These are phyloP conservation scores for Amanita thiersii DNA, from an alignment of 768 basidiomycete genomes.

Conservation along the genomic window DNA sequence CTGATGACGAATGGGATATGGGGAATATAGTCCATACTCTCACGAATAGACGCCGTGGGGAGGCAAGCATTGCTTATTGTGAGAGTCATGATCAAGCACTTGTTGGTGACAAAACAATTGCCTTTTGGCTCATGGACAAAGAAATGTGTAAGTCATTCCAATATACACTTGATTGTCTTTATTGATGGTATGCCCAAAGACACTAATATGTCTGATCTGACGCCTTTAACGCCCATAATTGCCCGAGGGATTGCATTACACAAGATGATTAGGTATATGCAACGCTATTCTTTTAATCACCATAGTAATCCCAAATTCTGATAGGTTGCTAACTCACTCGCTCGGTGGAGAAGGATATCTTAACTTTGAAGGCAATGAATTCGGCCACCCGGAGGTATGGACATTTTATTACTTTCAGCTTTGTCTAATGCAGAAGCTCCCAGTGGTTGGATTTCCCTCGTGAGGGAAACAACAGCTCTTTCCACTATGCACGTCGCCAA, in stretches of 20 bases:
- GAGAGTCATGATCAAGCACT: constrained; percentile 98
- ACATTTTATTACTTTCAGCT: background rate
- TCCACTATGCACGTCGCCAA: constrained; percentile 94
- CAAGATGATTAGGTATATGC: constrained; percentile 88
- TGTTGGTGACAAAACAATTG: constrained; percentile 97
- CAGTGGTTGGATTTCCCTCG: constrained; percentile 99
- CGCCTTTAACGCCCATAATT: constrained; percentile 75
- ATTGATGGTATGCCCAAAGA: constrained; percentile 35
- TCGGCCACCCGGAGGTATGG: constrained; percentile 90
- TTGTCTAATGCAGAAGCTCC: constrained; percentile 6
- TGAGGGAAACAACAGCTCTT: constrained; percentile 91
- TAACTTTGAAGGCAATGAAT: constrained; percentile 98
- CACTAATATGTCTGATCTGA: constrained; percentile 88
- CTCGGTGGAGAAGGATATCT: constrained; percentile 97
- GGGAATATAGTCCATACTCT: constrained; percentile 82
- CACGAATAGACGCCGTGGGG: constrained; percentile 80
- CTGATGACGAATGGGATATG: constrained; percentile 85
- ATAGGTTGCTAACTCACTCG: constrained; percentile 80
- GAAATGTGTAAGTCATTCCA: constrained; percentile 83
- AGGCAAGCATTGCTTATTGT: constrained; percentile 88
- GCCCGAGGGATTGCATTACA: constrained; percentile 88
- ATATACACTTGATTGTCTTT: background rate
- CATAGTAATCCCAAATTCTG: constrained; percentile 3
- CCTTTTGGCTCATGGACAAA: constrained; percentile 99
- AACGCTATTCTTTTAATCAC: background rate